Evolutionary conservation across 495 filamentous ascomycete species (phyloP).

Genomic region (Penicillium roqueforti): DNA sequence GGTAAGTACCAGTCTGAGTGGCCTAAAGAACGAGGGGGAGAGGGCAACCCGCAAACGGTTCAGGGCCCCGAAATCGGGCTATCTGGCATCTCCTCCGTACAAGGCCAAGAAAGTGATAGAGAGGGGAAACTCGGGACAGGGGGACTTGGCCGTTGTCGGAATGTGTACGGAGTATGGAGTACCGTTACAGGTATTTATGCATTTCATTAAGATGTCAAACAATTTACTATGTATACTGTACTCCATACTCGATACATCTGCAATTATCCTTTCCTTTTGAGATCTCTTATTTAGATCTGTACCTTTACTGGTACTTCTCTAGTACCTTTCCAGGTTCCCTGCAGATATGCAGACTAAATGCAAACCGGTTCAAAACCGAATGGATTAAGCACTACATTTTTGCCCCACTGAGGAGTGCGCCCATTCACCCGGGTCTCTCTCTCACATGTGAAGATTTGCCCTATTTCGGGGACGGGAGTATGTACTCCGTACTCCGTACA

Average conservation of each 20-base stretch:
- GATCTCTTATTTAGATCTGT: neutral
- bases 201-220: neutral
- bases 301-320: neutral
- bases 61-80: slow-evolving; percentile 34
- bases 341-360: neutral
- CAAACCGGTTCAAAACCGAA: slow-evolving; percentile 8
- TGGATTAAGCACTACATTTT: slow-evolving; percentile 21
- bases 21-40: slow-evolving; percentile 29
- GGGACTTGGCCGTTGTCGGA: slow-evolving; percentile 40
- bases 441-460: slow-evolving; percentile 1
- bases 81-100: neutral
- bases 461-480: neutral
- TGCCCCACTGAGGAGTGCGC: slow-evolving; percentile 13
- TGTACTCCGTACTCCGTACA: neutral
- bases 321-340: neutral
- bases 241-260: too few species aligned
- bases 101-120: neutral
- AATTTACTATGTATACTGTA: too few species aligned
- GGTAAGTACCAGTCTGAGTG: slow-evolving; percentile 27
- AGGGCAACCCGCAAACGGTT: slow-evolving; percentile 21
- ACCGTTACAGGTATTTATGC: slow-evolving; percentile 1
- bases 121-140: slow-evolving; percentile 17
- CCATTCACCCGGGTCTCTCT: slow-evolving; percentile 12
- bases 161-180: slow-evolving; percentile 5
- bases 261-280: too few species aligned